Base-by-base conservation (phyloP, 176 grass and related monocot genomes). In the Aegilops speltoides region DNA sequence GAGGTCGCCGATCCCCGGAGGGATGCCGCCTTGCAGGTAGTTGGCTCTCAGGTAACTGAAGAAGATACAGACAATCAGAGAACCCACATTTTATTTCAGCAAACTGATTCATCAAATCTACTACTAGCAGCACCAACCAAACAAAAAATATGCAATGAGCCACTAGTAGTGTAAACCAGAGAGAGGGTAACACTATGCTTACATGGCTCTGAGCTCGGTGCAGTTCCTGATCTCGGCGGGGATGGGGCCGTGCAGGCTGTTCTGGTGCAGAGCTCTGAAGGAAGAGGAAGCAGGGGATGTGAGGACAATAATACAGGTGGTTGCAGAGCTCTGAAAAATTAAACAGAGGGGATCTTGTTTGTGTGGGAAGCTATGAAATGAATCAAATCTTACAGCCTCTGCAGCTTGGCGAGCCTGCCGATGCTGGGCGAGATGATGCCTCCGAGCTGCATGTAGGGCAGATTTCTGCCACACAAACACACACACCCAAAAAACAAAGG, bases 1-100 rank as follows among this genome's bases (percentile, higher is more conserved):
- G 11, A 99, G 92, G 67, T 91, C 87, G 36, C 97, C 94, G 65
- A 99, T 88, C 83, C 94, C 94, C 6, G 97, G 89, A 56, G 97
- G 97, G 62, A 99, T 85, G 5, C 87, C 94, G 61, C 97, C 97
- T 99, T 99, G 97, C 54, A 99, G 87, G 84, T 99, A 96, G 87
- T 99, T 99, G 15, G 94, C 92, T 76, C 97, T 93, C 56, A 96
- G 79, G 83, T 96, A 99, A 67, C 97, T 99, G 75, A 57, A 86
- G 78, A 57, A 86, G 4, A 36, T 7, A 64, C 15, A 65, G 8
- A 24, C 7, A 68, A 25, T 0, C 8, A 20, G 3, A 74, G 9
- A 34, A 57, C 17, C 4, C 19, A 63, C 6, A 57, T 86, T 80
- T 56, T 1, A 32, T 56, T 50, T 76, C 17, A 37, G 36, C 32